phyloP scores from a whole-genome alignment of 345 rosid genomes.

The Boechera divaricarpa region DNA sequence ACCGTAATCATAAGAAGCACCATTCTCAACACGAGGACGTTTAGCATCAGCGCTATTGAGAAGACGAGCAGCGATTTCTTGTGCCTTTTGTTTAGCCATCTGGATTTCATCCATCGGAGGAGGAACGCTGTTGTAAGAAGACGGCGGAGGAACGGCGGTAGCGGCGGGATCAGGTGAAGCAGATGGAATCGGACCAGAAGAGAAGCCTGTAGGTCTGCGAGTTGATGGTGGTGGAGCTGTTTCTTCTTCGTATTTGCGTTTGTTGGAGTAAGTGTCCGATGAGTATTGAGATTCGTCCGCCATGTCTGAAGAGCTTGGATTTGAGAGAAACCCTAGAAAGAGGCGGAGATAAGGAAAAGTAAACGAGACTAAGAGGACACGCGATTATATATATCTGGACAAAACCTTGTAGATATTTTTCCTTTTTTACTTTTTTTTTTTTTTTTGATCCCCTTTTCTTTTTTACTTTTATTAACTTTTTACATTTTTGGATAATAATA shows the following conservation, averaged over 20 bases:
- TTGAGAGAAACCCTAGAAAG: slow-evolving; percentile 65
- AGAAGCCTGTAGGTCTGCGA: slow-evolving; percentile 88
- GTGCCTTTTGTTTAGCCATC: slow-evolving; percentile 87
- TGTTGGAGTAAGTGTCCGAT: slow-evolving; percentile 55
- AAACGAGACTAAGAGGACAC: slow-evolving; percentile 1
- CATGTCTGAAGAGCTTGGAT: slow-evolving; percentile 48
- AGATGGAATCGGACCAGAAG: slow-evolving; percentile 62
- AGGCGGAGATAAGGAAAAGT: slow-evolving; percentile 33
- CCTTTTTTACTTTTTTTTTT: too few relatives aligned
- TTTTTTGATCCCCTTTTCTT: too few relatives aligned
- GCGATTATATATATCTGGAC: slow-evolving; percentile 11
- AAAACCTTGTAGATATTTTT: not conserved
- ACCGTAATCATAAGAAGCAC: slow-evolving; percentile 60
- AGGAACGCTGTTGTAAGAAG: slow-evolving; percentile 77
- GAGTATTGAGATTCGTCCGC: slow-evolving; percentile 97
- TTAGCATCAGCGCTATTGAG: slow-evolving; percentile 65
- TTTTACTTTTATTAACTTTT: too few relatives aligned
- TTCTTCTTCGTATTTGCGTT: slow-evolving; percentile 94
- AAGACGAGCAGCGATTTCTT: slow-evolving; percentile 94
- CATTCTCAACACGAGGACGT: slow-evolving; percentile 85
- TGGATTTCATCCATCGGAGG: slow-evolving; percentile 83
- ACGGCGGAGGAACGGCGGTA: slow-evolving; percentile 38
- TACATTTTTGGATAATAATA: too few relatives aligned
- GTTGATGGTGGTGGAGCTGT: slow-evolving; percentile 57
- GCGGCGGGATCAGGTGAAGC: slow-evolving; percentile 56